Evolutionary conservation across 1,284 basidiomycete species (phyloP), one percentile per base, ranked within the genome.

Genomic region (Ganoderma multipileum): DNA sequence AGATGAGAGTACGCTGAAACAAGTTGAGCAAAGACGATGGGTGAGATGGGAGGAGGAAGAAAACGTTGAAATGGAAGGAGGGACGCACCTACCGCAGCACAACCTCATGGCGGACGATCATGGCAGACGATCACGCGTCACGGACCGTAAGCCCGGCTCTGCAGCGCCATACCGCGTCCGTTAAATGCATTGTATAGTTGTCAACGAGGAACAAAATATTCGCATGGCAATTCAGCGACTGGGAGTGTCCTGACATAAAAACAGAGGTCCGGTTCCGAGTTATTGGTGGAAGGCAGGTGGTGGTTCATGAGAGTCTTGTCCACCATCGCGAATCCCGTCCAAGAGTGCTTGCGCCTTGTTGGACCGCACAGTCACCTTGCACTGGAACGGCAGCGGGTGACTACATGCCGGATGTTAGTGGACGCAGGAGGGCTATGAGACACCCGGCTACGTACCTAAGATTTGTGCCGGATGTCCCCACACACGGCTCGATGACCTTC

Each of bases 321-420:
- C 16, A 11, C n/a, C n/a, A 8, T 63, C 60, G 30, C 18, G 36
- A 20, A 65, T 39, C 12, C 66, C 16, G 20, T 67, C 64, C 16
- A 75, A 60, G 36, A 75, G 57, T 6, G 72, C 71, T 30, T 65
- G 68, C 14, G 73, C 73, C 59, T 71, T 72, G 12, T 65, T 67
- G 11, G 75, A 78, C 50, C 78, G 69, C 12, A 78, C 76, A 12
- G 69, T 74, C 26, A 80, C 68, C 44, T 69, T 54, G 69, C 78
- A 80, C 59, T 75, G 69, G 74, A 81, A 81, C 0, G 79, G 77
- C 50, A 69, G 60, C 1, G 79, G 77, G 64, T 79, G 78, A 65
- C 80, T 70, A 38, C 18, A 33, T 4, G 33, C 18, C 4, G n/a
- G 20, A 11, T 2, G 33, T 58, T 8, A 58, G 55, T 3, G 9